Conservation (phyloP, 805 yeast genomes). For the Aciculoconidium aculeatum region DNA sequence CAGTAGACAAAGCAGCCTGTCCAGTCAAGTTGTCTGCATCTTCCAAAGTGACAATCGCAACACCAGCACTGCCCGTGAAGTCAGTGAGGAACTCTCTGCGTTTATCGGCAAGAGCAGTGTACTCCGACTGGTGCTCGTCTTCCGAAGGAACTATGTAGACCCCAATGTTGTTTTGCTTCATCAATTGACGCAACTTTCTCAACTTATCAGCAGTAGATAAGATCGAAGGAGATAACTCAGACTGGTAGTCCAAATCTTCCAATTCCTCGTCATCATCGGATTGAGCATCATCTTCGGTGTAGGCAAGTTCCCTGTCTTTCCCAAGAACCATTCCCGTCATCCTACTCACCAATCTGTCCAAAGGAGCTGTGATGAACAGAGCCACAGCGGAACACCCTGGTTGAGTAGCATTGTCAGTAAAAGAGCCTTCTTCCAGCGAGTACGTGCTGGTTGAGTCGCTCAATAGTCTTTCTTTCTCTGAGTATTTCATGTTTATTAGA, state of each 20-base stretch:
- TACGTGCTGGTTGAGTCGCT: constrained; percentile 2
- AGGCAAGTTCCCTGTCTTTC: constrained; percentile 1
- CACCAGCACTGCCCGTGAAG: constrained; percentile 90
- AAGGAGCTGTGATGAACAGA: constrained; percentile 1
- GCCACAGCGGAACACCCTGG: constrained; percentile 2
- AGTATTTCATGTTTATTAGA: constrained; percentile 1
- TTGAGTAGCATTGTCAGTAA: no score
- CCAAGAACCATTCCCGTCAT: no score
- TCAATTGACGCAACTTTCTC: constrained; percentile 51
- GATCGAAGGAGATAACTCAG: constrained; percentile 3
- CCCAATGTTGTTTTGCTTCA: constrained; percentile 59
- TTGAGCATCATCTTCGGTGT: constrained; percentile 10
- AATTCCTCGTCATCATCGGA: constrained; percentile 16
- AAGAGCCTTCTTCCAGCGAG: no score
- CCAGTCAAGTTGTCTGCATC: constrained; percentile 44
- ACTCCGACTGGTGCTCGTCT: constrained; percentile 92
- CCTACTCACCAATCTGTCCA: constrained; percentile 2
- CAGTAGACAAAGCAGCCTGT: constrained; percentile 80
- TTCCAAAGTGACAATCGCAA: constrained; percentile 68
- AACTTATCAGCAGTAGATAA: constrained; percentile 39
- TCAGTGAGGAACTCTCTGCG: constrained; percentile 80
- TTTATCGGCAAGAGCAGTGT: constrained; percentile 75
- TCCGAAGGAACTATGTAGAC: constrained; percentile 80
- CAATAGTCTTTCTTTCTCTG: constrained; percentile 13
- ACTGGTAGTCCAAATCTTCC: constrained; percentile 15